phyloP scores from a whole-genome alignment of 169 alveolate species.

The Cardiosporidium cionae region DNA sequence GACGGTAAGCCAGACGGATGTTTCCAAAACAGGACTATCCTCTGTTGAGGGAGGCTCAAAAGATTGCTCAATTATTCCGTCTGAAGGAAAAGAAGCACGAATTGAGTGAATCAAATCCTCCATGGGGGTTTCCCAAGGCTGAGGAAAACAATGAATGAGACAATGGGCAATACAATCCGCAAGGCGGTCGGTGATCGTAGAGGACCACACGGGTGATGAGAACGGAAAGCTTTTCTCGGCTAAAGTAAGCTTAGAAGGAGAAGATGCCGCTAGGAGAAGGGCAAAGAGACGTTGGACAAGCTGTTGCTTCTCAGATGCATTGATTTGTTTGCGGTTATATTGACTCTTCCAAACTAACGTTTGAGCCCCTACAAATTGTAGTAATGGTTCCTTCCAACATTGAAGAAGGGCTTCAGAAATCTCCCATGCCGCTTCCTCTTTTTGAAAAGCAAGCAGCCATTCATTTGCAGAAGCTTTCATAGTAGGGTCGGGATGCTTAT shows the following conservation, averaged over 20 bases:
- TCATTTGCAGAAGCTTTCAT: not conserved
- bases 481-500: not conserved
- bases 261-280: not conserved
- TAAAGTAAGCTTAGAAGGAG: not conserved
- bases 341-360: not conserved
- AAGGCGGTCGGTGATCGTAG: not conserved
- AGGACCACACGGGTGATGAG: not conserved
- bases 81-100: not conserved
- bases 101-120: not conserved
- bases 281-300: not conserved
- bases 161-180: not conserved
- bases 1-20: no score
- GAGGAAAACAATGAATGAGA: not conserved
- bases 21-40: no score
- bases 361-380: not conserved
- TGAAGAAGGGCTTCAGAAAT: not conserved
- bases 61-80: not conserved
- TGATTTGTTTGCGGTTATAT: not conserved
- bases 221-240: not conserved
- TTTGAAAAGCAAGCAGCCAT: not conserved
- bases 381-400: not conserved
- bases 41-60: not conserved
- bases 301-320: not conserved
- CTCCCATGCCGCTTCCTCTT: not conserved
- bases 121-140: not conserved